Evolutionary conservation across 805 yeast genomes (phyloP).

Genomic region (Yamadazyma laniorum): DNA sequence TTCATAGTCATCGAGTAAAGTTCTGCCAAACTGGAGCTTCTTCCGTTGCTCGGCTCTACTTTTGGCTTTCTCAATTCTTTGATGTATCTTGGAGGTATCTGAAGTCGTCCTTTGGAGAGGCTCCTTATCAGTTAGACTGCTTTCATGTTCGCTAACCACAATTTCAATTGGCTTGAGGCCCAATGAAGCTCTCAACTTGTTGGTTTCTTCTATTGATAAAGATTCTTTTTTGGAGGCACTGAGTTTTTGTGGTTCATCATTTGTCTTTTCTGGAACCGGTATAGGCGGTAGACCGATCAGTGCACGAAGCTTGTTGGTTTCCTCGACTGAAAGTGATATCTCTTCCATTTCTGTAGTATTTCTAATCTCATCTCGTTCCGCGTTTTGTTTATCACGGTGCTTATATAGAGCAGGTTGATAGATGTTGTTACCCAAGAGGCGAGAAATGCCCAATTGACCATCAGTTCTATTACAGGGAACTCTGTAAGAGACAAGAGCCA

Average conservation of each 20-base stretch:
- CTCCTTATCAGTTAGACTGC: neutral
- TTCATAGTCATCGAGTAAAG: slow-evolving; percentile 26
- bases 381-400: slow-evolving; percentile 1
- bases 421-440: neutral
- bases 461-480: slow-evolving; percentile 38
- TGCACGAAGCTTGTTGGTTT: slow-evolving; percentile 42
- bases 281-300: slow-evolving; percentile 41
- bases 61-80: slow-evolving; percentile 20
- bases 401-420: slow-evolving; percentile 1
- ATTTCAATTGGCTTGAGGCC: slow-evolving; percentile 53
- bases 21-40: slow-evolving; percentile 18
- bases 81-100: slow-evolving; percentile 8
- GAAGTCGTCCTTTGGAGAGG: neutral
- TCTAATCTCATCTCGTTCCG: slow-evolving; percentile 6
- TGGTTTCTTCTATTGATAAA: slow-evolving; percentile 54
- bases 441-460: slow-evolving; percentile 8
- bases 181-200: slow-evolving; percentile 46
- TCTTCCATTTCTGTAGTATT: slow-evolving; percentile 15
- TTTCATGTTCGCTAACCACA: neutral
- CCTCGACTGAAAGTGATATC: slow-evolving; percentile 36
- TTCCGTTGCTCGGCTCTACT: slow-evolving; percentile 17
- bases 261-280: slow-evolving; percentile 8
- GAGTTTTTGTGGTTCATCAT: neutral
- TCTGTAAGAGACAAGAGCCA: slow-evolving; percentile 43
- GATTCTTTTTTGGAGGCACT: slow-evolving; percentile 11